These are phyloP conservation scores for Gillenia trifoliata DNA, from an alignment of 306 rosid species.

Conservation along the genomic window DNA sequence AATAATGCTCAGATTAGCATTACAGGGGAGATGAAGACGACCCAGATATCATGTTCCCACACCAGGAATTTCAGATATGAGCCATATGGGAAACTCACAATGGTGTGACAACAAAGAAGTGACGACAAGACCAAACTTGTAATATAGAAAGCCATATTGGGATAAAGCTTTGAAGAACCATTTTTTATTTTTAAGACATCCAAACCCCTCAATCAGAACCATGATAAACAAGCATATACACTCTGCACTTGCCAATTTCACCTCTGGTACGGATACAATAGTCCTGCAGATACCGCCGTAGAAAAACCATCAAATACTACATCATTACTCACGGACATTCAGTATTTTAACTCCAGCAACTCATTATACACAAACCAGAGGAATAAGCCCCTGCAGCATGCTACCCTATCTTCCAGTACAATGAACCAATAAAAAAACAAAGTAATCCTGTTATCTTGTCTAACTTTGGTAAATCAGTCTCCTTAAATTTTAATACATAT, in stretches of 20 bases:
- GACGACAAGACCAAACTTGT: background rate
- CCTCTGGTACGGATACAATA: background rate
- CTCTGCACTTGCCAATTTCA: background rate
- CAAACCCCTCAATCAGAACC: background rate
- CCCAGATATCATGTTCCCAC: background rate
- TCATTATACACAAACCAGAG: too few relatives aligned
- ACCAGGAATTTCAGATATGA: background rate
- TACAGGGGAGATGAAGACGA: background rate
- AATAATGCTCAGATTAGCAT: background rate
- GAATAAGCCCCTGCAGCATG: background rate
- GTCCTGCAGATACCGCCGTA: background rate
- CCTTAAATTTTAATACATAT: background rate
- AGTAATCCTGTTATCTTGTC: too few relatives aligned
- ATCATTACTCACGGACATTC: background rate
- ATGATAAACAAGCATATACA: background rate
- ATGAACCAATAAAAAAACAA: too few relatives aligned
- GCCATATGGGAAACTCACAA: background rate
- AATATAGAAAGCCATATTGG: background rate
- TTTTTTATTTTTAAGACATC: background rate
- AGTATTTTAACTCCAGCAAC: too few relatives aligned
- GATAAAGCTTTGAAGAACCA: background rate
- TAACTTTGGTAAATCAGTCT: background rate
- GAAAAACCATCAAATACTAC: background rate
- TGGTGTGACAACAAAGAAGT: background rate
- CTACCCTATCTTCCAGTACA: background rate